A percentile compares a stretch with the other conserved stretches of the same genome.
phyloP scores from a whole-genome alignment of 495 filamentous ascomycete species.

The Hypoxylon fuscum region DNA sequence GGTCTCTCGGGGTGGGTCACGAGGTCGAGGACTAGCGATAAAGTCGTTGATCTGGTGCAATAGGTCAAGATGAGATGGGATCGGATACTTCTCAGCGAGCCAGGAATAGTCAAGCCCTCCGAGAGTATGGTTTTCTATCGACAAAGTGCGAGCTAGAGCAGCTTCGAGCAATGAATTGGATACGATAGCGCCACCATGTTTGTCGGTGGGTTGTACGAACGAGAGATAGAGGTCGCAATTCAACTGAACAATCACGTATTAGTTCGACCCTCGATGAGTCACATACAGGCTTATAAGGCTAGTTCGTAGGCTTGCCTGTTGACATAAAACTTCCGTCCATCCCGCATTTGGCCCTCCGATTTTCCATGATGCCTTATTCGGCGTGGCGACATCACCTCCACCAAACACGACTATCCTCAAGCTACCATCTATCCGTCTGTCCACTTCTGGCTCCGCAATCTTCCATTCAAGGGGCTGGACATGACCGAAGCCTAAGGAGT shows the following conservation, averaged over 20 bases:
- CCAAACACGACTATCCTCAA: constrained; percentile 48
- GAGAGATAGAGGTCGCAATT: constrained; percentile 46
- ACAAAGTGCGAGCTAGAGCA: constrained; percentile 33
- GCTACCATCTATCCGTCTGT: constrained; percentile 5
- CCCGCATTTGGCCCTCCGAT: constrained; percentile 14
- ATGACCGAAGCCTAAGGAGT: constrained; percentile 15
- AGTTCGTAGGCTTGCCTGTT: constrained; percentile 26
- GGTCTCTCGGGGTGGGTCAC: constrained; percentile 45
- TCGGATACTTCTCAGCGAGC: constrained; percentile 45
- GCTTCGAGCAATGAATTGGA: constrained; percentile 47
- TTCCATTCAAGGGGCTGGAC: constrained; percentile 24
- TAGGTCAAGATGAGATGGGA: constrained; percentile 48
- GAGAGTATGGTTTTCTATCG: constrained; percentile 31
- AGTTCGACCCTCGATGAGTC: constrained; percentile 3
- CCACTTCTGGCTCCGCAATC: constrained; percentile 15
- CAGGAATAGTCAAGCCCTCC: constrained; percentile 48
- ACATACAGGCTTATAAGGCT: background rate
- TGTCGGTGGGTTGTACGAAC: constrained; percentile 40
- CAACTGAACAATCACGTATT: constrained; percentile 38
- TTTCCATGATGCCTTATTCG: constrained; percentile 20
- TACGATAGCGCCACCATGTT: constrained; percentile 29
- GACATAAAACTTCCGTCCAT: constrained; percentile 44
- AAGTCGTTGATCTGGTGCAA: constrained; percentile 52
- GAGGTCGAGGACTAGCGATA: constrained; percentile 41
- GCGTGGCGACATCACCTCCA: constrained; percentile 44